Evolutionary conservation across 768 basidiomycete species (phyloP), one percentile per base, ranked within the genome.

Genomic region (Boletus vinaceobasis): DNA sequence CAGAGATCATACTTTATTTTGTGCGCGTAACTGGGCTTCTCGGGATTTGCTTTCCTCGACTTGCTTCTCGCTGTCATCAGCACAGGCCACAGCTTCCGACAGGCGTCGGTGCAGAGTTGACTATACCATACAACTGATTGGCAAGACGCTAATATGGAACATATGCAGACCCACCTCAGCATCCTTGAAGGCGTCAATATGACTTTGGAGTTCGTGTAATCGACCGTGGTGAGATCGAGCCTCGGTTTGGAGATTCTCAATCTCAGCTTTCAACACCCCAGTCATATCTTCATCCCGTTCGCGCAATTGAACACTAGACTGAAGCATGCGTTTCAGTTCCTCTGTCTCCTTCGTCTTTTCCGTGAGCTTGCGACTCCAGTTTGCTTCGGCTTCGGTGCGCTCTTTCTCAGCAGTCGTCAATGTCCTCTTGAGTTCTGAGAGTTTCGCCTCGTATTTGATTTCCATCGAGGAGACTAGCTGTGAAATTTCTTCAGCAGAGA

Each of bases 341-440:
- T 97, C 93, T 19, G 86, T 73, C 67, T 96, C 94, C 58, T 79
- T 79, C 23, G 81, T 77, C 66, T 92, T 89, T 63, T 91, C 88
- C 26, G 79, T 79, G 32, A 98, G 75, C 66, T 93, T 94, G 53
- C 78, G 79, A 65, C 88, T 89, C 91, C 94, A 96, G 57, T 91
- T 88, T 26, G 88, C 87, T 63, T 98, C 96, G 31, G 81, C 81
- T 47, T 96, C 94, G 50, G 80, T 86, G 37, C 93, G 80, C 69
- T 98, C 97, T 61, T 80, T 84, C 74, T 98, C 96, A 21, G 86
- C 69, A 9, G 75, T 73, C 5, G 74, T 64, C 26, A 97, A 70
- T 50, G 83, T 82, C 57, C 78, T 76, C 58, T 81, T 82, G 60
- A 96, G 69, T 61, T 94, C 92, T 1, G 82, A 74, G 7, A 97